Evolutionary conservation across 2,329 filamentous ascomycete genomes (phyloP), one percentile per base, ranked within the genome.

Genomic region (Boeremia lycopersici): DNA sequence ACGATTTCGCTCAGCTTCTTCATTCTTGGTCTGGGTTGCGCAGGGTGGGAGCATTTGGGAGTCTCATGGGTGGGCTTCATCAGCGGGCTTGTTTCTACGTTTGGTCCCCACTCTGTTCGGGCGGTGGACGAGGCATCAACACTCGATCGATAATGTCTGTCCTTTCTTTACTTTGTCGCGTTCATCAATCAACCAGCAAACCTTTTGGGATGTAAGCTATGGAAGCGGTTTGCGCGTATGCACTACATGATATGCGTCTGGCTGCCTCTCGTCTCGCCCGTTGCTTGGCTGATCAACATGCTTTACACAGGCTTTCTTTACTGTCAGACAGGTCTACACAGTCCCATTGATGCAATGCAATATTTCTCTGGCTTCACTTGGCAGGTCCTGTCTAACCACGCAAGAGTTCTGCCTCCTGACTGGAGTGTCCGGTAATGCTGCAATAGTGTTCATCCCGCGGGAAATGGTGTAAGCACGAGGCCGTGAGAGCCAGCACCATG

Each of bases 151-250:
- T 61, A 61, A 63, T 63, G 65, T 65, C 64, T 63, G 64, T 67
- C 64, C 53, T 66, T 65, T 65, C 61, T 61, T 63, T 59, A 52
- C 39, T 61, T 59, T 67, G 61, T 64, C 54, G 60, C 59, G 62
- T 64, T 65, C 54, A 55, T 55, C 52, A 55, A 55, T 55, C 42
- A 61, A 62, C 46, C 49, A 63, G 59, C 54, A 60, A 60, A 51
- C 45, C 47, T 58, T 59, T 61, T 46, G 53, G 58, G 56, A 41
- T 52, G 52, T 55, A 57, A 57, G 57, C 59, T 61, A 64, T 65
- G 65, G 62, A 67, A 64, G 65, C 61, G 41, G 46, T 42, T 66
- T 36, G 45, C 47, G 52, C 36, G 41, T 46, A 49, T 55, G 35
- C 46, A 49, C 39, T 17, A 36, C 34, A 30, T 39, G 25, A 45